These are phyloP conservation scores for Aspergillus sparsus DNA, from an alignment of 495 filamentous ascomycete species.

Conservation along the genomic window DNA sequence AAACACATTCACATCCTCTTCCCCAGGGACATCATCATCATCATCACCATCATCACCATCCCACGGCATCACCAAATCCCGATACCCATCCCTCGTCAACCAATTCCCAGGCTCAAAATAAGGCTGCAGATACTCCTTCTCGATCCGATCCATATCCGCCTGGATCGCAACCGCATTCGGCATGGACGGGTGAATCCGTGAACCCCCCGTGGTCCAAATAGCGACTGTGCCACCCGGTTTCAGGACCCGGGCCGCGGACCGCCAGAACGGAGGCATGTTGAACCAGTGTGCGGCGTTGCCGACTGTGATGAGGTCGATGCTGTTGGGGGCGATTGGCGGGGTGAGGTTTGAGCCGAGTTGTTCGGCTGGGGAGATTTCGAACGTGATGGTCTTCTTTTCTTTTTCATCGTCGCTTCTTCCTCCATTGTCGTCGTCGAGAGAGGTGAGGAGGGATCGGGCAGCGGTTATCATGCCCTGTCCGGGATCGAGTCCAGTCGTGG, in stretches of 20 bases:
- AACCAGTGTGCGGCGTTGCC: conserved; percentile 63
- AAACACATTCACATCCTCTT: conserved; percentile 39
- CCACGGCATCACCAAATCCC: conserved; percentile 54
- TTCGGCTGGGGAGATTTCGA: conserved; percentile 49
- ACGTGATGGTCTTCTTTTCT: conserved; percentile 34
- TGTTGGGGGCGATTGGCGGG: conserved; percentile 21
- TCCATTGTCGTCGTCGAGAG: conserved; percentile 28
- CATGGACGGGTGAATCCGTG: conserved; percentile 33
- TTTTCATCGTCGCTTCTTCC: conserved; percentile 23
- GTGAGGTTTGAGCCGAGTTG: conserved; percentile 31
- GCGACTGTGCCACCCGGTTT: conserved; percentile 58
- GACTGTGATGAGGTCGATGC: conserved; percentile 55
- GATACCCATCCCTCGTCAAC: conserved; percentile 39
- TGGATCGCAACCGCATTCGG: conserved; percentile 36
- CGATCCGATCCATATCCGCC: conserved; percentile 31
- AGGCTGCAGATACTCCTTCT: conserved; percentile 32
- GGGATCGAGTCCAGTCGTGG: conserved; percentile 54
- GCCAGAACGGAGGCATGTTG: conserved; percentile 58
- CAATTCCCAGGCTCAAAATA: conserved; percentile 42
- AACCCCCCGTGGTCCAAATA: conserved; percentile 42
- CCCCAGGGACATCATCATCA: conserved; percentile 17
- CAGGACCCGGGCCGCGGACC: conserved; percentile 47
- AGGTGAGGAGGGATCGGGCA: conserved; percentile 26
- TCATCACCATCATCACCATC: neutral
- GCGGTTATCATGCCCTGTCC: conserved; percentile 55